Evolutionary conservation across 1,139 yeast genomes (phyloP), one percentile per base, ranked within the genome.

Genomic region (Saccharomyces hybrid): DNA sequence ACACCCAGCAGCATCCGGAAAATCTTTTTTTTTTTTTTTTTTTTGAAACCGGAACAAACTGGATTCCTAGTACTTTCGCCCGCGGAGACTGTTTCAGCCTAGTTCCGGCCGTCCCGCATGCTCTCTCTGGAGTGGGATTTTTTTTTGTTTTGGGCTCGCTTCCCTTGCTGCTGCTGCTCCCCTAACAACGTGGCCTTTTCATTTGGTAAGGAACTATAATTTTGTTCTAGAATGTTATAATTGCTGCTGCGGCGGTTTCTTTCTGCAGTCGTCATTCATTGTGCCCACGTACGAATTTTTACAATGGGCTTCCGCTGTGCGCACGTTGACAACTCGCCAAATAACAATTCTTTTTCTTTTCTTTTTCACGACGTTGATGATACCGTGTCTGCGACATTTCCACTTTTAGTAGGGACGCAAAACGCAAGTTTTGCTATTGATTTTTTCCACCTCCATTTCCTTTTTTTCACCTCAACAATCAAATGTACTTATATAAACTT

Each of bases 381-480:
- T 38, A 38, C 44, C 44, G 44, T 38, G 44, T 38, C 44, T 38
- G 44, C 26, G 44, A 38, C 44, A 38, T 38, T 38, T 38, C 44
- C 44, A 38, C 11, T 38, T 13, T 38, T 38, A 38, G 44, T 38
- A 38, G 14, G 25, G 23, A 20, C 44, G 44, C 44, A 38, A 20
- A 38, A 38, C 44, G 44, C 44, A 38, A 38, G 6, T 11, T 38
- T 38, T 38, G 44, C 44, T 38, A 9, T 38, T 38, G 11, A 20
- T 38, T 38, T 38, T 38, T 38, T 38, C 44, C 44, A 38, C 44
- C 44, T 38, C 44, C 11, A 8, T 38, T 38, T 16, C 44, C 44
- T 38, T 38, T 38, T 38, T 38, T 38, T 16, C 44, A 38, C 44
- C 44, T 38, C 44, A 38, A 38, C 44, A 38, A 38, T 38, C 44